phyloP scores from a whole-genome alignment of 768 basidiomycete genomes.

The Mycena olivaceomarginata region DNA sequence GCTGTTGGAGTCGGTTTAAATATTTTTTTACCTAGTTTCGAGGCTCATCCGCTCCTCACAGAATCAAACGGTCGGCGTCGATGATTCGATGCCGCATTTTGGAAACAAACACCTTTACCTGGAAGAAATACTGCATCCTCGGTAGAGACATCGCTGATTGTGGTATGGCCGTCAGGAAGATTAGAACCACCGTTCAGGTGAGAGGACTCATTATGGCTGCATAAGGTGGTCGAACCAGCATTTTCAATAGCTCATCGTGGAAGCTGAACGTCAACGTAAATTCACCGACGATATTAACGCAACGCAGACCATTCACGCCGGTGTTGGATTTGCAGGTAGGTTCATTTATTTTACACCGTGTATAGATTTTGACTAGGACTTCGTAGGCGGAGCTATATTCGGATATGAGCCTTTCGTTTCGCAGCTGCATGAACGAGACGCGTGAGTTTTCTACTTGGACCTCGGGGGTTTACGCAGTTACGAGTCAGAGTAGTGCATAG shows the following conservation, averaged over 20 bases:
- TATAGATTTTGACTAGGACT: no score
- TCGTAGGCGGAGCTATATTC: no score
- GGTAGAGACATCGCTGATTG: constrained; percentile 9
- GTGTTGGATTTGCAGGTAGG: background rate
- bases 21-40: background rate
- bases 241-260: constrained; percentile 17
- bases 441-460: no score
- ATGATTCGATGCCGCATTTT: constrained; percentile 20
- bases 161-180: background rate
- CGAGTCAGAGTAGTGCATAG: no score
- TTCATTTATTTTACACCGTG: background rate
- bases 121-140: constrained; percentile 27
- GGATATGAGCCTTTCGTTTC: no score
- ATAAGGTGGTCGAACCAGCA: no score
- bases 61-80: constrained; percentile 14
- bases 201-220: background rate
- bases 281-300: constrained; percentile 15
- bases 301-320: background rate
- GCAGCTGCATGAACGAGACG: no score
- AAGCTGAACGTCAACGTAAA: constrained; percentile 24
- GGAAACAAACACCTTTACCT: constrained; percentile 2
- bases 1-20: constrained; percentile 4
- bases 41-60: background rate
- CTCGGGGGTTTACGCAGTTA: no score
- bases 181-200: constrained; percentile 24